Evolutionary conservation across 768 basidiomycete genomes (phyloP).

Genomic region (Pulveroboletus ravenelii): DNA sequence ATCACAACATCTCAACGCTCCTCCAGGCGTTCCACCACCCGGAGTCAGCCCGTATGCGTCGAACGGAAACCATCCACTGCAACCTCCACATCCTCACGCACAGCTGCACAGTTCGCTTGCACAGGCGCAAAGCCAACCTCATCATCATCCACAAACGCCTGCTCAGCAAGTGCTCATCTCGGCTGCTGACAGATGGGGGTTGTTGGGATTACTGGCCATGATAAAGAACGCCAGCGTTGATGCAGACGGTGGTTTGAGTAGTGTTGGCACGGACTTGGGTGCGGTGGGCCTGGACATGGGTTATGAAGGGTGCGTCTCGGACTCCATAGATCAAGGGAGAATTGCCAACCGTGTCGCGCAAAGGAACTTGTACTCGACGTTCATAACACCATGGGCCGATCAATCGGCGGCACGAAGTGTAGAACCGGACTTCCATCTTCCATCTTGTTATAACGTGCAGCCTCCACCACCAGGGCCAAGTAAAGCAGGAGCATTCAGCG

Average conservation of each 20-base stretch:
- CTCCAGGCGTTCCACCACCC: slow-evolving; percentile 44
- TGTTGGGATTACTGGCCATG: slow-evolving; percentile 79
- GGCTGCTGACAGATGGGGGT: slow-evolving; percentile 93
- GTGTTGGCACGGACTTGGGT: slow-evolving; percentile 87
- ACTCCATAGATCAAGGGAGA: slow-evolving; percentile 16
- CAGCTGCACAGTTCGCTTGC: slow-evolving; percentile 29
- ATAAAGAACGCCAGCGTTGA: slow-evolving; percentile 77
- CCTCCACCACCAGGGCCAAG: slow-evolving; percentile 77
- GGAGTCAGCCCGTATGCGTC: slow-evolving; percentile 32
- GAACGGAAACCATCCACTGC: slow-evolving; percentile 35
- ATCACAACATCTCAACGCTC: slow-evolving; percentile 49
- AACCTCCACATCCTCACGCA: slow-evolving; percentile 31
- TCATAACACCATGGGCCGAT: slow-evolving; percentile 96
- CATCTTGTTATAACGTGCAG: slow-evolving; percentile 89
- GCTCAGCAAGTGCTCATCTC: slow-evolving; percentile 90
- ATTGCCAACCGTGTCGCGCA: slow-evolving; percentile 21
- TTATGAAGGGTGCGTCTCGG: slow-evolving; percentile 64
- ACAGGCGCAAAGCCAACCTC: slow-evolving; percentile 31
- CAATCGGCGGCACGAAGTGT: slow-evolving; percentile 78
- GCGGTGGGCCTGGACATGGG: slow-evolving; percentile 90
- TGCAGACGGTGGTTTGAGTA: slow-evolving; percentile 73
- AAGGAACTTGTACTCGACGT: slow-evolving; percentile 81
- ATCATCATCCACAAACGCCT: slow-evolving; percentile 75
- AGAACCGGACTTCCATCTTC: slow-evolving; percentile 90
- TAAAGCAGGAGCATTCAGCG: slow-evolving; percentile 83